These are phyloP conservation scores for Hansenula sp. DNA, from an alignment of 1,139 yeast genomes.

Conservation along the genomic window DNA sequence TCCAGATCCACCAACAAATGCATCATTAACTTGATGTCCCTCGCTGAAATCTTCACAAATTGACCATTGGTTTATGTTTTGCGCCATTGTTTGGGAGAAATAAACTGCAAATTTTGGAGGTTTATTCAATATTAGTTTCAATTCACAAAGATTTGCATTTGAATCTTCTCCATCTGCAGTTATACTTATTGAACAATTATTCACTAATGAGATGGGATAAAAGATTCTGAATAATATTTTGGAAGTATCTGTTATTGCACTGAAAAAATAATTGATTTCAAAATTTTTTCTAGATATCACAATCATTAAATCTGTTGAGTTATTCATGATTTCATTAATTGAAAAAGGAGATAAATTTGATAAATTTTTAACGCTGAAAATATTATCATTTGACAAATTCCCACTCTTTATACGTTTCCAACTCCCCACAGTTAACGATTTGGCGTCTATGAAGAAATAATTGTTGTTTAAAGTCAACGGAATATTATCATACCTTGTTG, in stretches of 20 bases:
- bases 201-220: conserved; percentile 45
- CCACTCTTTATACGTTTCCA: conserved; percentile 80
- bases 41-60: conserved; percentile 81
- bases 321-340: conserved; percentile 56
- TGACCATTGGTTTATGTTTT: conserved; percentile 64
- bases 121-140: conserved; percentile 47
- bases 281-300: conserved; percentile 63
- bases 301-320: conserved; percentile 62
- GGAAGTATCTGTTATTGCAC: conserved; percentile 58
- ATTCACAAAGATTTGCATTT: conserved; percentile 38
- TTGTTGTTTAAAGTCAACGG: conserved; percentile 61
- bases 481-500: conserved; percentile 30
- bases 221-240: conserved; percentile 69
- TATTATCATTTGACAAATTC: conserved; percentile 35
- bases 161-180: conserved; percentile 26
- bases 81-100: conserved; percentile 37
- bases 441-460: conserved; percentile 64
- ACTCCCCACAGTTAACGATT: conserved; percentile 66
- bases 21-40: conserved; percentile 72
- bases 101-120: conserved; percentile 77
- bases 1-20: conserved; percentile 49
- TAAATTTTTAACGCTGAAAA: conserved; percentile 36
- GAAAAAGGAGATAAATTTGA: conserved; percentile 65
- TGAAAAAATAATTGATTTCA: conserved; percentile 71
- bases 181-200: conserved; percentile 32